Evolutionary conservation across 2,329 filamentous ascomycete species (phyloP).

Genomic region (Magnaporthales sp.): DNA sequence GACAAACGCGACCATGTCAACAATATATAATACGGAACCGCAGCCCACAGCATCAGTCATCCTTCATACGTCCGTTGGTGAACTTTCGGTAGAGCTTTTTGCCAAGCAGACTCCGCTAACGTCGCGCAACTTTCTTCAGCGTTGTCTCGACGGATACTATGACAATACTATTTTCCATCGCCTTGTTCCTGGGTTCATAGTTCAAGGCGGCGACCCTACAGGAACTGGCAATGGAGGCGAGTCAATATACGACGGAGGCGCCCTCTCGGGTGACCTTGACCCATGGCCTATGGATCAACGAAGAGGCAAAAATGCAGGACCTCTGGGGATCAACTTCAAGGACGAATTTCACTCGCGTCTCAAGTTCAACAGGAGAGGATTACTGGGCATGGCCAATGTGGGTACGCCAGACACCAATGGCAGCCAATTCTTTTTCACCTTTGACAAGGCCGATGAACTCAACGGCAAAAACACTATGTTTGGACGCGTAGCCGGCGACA

Average conservation of each 20-base stretch:
- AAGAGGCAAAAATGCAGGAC: constrained; percentile 50
- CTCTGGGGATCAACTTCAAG: constrained; percentile 51
- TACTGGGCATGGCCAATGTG: constrained; percentile 95
- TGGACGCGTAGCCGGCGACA: constrained; percentile 84
- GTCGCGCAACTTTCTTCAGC: constrained; percentile 91
- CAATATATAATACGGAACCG: constrained; percentile 89
- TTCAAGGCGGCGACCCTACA: constrained; percentile 92
- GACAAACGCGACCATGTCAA: constrained; percentile 53
- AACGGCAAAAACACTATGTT: constrained; percentile 90
- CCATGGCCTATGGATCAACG: constrained; percentile 61
- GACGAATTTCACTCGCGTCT: constrained; percentile 90
- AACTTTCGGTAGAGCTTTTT: constrained; percentile 87
- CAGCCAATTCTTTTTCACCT: constrained; percentile 94
- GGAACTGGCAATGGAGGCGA: constrained; percentile 88
- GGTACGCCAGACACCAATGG: constrained; percentile 72
- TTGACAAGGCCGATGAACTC: constrained; percentile 77
- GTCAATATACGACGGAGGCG: constrained; percentile 82
- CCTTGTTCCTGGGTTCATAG: constrained; percentile 80
- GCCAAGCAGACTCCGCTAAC: constrained; percentile 88
- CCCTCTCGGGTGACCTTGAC: constrained; percentile 63
- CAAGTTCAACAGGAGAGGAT: constrained; percentile 83
- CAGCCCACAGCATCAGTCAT: constrained; percentile 89
- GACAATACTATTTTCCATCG: constrained; percentile 90
- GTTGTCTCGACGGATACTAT: constrained; percentile 93
- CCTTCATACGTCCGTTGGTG: constrained; percentile 81